Conservation (phyloP, 768 basidiomycete species). For the Infundibulicybe gibba region DNA sequence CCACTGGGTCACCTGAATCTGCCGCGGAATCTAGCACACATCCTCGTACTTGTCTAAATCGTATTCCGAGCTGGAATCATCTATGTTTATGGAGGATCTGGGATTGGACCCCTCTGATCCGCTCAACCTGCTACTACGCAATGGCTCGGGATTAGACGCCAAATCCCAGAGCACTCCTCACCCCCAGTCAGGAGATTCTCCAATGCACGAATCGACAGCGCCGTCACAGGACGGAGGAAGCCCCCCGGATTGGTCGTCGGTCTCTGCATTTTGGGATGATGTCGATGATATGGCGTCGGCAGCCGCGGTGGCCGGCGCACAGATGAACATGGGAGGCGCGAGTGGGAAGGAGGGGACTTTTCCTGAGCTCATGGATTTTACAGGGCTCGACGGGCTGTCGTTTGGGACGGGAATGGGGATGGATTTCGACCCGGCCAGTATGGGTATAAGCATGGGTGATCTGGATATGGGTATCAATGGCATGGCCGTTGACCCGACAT, state of each 20-base stretch:
- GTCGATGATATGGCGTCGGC: constrained; percentile 21
- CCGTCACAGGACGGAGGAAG: constrained; percentile 16
- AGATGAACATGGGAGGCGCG: too few species aligned
- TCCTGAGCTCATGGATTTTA: too few species aligned
- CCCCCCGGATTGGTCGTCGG: constrained; percentile 52
- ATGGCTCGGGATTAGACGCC: constrained; percentile 12
- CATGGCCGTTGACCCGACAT: constrained; percentile 60
- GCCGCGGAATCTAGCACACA: too few species aligned
- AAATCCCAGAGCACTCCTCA: constrained; percentile 15
- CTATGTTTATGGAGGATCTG: constrained; percentile 25
- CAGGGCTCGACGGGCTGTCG: too few species aligned
- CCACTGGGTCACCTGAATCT: too few species aligned
- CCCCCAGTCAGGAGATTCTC: constrained; percentile 22
- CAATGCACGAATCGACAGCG: constrained; percentile 27
- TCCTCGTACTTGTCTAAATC: too few species aligned
- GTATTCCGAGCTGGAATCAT: too few species aligned
- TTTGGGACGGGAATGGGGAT: constrained; percentile 41
- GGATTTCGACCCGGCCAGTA: constrained; percentile 50
- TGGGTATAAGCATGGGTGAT: too few species aligned
- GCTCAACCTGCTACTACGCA: constrained; percentile 54
- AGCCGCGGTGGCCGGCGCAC: constrained; percentile 2
- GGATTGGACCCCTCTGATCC: constrained; percentile 54
- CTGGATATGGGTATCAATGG: too few species aligned
- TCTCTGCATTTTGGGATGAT: constrained; percentile 45
- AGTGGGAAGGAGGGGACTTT: too few species aligned